phyloP scores from a whole-genome alignment of 768 basidiomycete species.

The Naematelia aurantialba region DNA sequence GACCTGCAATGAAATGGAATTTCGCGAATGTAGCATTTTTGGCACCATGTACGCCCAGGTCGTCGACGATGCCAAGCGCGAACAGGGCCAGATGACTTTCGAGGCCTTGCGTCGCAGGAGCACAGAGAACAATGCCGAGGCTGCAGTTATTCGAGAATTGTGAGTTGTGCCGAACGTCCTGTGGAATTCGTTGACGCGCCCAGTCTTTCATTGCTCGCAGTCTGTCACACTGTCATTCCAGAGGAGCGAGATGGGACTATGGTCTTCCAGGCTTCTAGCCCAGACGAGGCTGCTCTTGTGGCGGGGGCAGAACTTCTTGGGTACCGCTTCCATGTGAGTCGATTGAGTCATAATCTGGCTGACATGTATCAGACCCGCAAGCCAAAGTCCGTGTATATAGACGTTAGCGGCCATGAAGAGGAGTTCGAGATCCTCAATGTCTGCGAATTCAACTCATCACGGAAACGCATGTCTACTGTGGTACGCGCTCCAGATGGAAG shows the following conservation, averaged over 20 bases:
- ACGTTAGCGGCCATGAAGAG: conserved; percentile 64
- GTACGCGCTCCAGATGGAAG: conserved; percentile 80
- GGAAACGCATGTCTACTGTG: conserved; percentile 96
- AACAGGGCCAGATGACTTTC: conserved; percentile 77
- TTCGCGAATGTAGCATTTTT: conserved; percentile 79
- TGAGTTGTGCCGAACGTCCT: conserved; percentile 50
- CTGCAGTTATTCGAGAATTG: conserved; percentile 47
- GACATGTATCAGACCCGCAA: conserved; percentile 69
- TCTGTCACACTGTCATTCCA: conserved; percentile 98
- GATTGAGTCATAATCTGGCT: neutral
- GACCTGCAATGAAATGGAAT: conserved; percentile 98
- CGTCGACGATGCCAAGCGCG: conserved; percentile 79
- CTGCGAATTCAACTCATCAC: conserved; percentile 97
- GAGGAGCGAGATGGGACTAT: conserved; percentile 84
- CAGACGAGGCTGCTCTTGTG: conserved; percentile 94
- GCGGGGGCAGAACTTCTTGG: conserved; percentile 87
- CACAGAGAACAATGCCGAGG: conserved; percentile 50
- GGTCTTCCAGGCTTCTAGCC: conserved; percentile 91
- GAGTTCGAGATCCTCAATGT: conserved; percentile 93
- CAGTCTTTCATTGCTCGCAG: conserved; percentile 71
- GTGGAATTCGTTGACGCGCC: conserved; percentile 56
- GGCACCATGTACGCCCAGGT: conserved; percentile 85
- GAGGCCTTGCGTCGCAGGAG: conserved; percentile 59
- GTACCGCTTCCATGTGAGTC: conserved; percentile 87
- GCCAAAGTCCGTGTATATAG: conserved; percentile 89